Conservation (phyloP, 306 rosid genomes). For the Heteromeles arbutifolia region DNA sequence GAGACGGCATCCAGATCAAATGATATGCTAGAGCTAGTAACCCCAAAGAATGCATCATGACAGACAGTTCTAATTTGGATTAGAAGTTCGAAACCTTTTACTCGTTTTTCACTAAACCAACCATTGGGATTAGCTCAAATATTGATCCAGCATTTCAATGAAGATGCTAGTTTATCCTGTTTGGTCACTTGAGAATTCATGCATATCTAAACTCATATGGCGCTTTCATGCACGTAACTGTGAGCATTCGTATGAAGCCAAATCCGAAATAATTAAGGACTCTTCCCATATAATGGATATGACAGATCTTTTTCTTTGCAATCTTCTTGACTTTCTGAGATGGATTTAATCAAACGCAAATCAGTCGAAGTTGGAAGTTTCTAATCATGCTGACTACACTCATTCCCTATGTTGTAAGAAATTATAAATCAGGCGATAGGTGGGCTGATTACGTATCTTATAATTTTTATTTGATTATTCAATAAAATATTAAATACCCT, state of each 20-base stretch:
- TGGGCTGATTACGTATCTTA: neutral
- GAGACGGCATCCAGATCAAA: too few species aligned
- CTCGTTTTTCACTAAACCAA: neutral
- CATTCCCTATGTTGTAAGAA: neutral
- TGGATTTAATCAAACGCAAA: neutral
- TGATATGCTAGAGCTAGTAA: neutral
- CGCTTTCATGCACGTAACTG: neutral
- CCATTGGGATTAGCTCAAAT: neutral
- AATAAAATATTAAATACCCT: too few species aligned
- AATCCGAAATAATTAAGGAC: too few species aligned
- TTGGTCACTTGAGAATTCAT: neutral
- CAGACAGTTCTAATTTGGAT: neutral
- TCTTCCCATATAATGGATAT: too few species aligned
- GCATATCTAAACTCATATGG: neutral
- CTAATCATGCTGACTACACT: neutral
- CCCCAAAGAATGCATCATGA: neutral
- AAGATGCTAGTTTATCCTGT: neutral
- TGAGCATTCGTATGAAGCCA: neutral
- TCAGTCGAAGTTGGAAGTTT: neutral
- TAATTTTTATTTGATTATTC: too few species aligned
- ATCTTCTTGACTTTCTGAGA: neutral
- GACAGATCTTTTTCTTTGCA: neutral
- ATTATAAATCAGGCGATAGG: neutral
- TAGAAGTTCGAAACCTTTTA: neutral
- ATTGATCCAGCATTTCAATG: neutral